These are phyloP conservation scores for Penicillium dipodomyicola DNA, from an alignment of 495 filamentous ascomycete species.

Conservation along the genomic window DNA sequence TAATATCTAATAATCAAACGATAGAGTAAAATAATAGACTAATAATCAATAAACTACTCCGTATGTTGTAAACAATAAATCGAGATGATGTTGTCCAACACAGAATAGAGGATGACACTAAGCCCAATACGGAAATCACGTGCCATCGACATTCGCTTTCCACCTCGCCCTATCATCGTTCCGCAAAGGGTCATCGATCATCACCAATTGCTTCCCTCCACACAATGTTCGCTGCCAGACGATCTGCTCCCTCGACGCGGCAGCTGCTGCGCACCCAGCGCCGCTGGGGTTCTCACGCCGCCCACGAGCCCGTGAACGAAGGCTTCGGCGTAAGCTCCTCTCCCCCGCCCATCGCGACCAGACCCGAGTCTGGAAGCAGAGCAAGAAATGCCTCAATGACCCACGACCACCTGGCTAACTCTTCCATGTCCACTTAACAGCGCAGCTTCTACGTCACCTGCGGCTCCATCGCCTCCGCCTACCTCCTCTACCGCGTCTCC, in stretches of 20 bases:
- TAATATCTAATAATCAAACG: not conserved
- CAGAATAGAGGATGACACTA: constrained; percentile 14
- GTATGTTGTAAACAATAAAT: not conserved
- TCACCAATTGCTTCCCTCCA: constrained; percentile 33
- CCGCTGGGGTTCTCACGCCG: constrained; percentile 46
- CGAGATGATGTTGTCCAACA: not conserved
- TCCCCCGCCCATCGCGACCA: constrained; percentile 21
- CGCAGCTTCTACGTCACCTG: constrained; percentile 64
- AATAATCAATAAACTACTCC: not conserved
- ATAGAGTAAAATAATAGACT: not conserved
- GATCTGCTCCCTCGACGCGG: constrained; percentile 42
- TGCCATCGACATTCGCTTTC: constrained; percentile 24
- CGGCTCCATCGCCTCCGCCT: constrained; percentile 54
- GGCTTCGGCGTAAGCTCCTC: constrained; percentile 58
- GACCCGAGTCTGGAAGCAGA: constrained; percentile 10
- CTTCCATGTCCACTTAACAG: constrained; percentile 37
- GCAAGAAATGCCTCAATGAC: constrained; percentile 11
- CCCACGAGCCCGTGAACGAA: constrained; percentile 58
- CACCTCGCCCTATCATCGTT: constrained; percentile 32
- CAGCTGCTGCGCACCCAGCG: constrained; percentile 47
- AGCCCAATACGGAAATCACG: constrained; percentile 23
- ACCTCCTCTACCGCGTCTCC: constrained; percentile 55
- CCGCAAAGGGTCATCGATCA: constrained; percentile 33
- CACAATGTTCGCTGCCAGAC: constrained; percentile 48
- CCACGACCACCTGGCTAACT: constrained; percentile 18